Evolutionary conservation across 805 yeast species (phyloP).

Genomic region (Metschnikowia gelsemii): DNA sequence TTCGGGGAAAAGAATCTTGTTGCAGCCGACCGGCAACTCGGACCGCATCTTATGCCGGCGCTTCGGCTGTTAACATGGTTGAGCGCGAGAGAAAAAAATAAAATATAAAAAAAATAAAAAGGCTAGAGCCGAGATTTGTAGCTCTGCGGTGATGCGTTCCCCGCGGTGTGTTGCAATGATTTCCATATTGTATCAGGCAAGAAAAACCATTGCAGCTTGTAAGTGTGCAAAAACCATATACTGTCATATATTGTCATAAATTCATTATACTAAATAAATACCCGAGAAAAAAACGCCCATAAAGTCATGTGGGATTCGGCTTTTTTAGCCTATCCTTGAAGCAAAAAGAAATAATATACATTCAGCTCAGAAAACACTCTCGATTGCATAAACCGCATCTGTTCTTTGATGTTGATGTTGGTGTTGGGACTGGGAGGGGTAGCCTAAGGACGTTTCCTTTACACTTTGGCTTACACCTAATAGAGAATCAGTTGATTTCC

Average conservation of each 20-base stretch:
- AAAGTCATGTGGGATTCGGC: background rate
- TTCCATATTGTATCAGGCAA: no score
- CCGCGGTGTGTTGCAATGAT: background rate
- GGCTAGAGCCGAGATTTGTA: background rate
- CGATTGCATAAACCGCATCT: constrained; percentile 39
- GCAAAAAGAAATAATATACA: constrained; percentile 10
- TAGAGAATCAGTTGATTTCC: constrained; percentile 9
- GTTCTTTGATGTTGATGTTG: constrained; percentile 24
- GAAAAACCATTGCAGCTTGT: no score
- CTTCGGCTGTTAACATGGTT: no score
- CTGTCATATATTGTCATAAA: background rate
- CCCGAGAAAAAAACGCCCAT: constrained; percentile 1
- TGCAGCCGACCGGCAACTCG: background rate
- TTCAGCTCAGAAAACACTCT: constrained; percentile 35
- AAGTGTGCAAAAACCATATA: background rate
- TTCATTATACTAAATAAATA: no score
- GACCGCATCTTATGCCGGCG: background rate
- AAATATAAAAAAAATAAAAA: no score
- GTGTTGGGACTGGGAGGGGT: background rate
- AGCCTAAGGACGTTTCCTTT: background rate
- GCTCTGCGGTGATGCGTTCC: background rate
- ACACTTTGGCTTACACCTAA: background rate
- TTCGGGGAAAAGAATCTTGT: constrained; percentile 1
- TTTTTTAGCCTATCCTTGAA: constrained; percentile 18
- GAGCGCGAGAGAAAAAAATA: no score